Conservation (phyloP, 2,329 filamentous ascomycete genomes). For the Penicillium sp. region DNA sequence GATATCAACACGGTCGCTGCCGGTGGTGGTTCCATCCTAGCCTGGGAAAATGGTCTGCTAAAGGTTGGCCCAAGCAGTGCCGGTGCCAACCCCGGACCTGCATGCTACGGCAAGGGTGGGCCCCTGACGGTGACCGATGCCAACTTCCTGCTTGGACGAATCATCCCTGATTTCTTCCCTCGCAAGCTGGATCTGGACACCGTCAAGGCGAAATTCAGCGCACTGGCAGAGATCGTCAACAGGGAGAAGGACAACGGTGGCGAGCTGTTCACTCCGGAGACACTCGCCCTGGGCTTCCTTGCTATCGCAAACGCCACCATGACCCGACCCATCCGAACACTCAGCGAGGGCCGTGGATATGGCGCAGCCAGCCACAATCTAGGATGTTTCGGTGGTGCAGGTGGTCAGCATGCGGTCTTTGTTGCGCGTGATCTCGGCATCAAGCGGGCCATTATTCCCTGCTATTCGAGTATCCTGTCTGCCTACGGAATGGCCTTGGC, state of each 20-base stretch:
- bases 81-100: conserved; percentile 86
- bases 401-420: conserved; percentile 89
- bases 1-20: conserved; percentile 96
- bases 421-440: conserved; percentile 87
- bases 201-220: conserved; percentile 71
- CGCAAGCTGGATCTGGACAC: conserved; percentile 77
- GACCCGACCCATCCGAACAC: conserved; percentile 77
- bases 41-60: conserved; percentile 88
- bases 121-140: conserved; percentile 92
- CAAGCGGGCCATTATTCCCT: conserved; percentile 81
- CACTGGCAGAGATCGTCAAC: conserved; percentile 64
- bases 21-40: conserved; percentile 71
- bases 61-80: conserved; percentile 92
- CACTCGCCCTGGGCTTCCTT: conserved; percentile 46
- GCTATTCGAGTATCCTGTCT: conserved; percentile 89
- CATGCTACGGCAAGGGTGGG: conserved; percentile 92
- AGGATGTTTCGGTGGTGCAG: conserved; percentile 89
- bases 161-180: conserved; percentile 91
- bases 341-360: conserved; percentile 91
- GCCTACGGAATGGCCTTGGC: conserved; percentile 95
- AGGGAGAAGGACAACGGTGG: conserved; percentile 56
- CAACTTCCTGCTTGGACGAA: conserved; percentile 82
- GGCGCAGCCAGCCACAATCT: conserved; percentile 90
- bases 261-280: conserved; percentile 17
- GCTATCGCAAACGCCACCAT: conserved; percentile 51